Evolutionary conservation across 345 rosid species (phyloP).

Genomic region (Eucalyptus grandis): DNA sequence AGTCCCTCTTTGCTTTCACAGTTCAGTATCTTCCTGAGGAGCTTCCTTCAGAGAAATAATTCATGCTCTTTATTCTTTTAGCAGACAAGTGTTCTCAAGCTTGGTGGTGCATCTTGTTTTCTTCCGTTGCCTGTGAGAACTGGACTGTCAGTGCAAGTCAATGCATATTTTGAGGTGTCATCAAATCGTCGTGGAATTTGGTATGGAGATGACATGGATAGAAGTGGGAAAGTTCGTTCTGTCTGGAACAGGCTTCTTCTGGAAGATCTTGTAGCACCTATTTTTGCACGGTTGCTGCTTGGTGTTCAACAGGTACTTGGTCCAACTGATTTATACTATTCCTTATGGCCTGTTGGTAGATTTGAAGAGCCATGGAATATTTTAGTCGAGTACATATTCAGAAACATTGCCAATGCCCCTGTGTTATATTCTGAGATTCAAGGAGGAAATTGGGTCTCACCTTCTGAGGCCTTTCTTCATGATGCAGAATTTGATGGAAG

Average conservation of each 20-base stretch:
- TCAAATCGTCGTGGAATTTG: conserved; percentile 98
- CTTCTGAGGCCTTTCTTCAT: conserved; percentile 76
- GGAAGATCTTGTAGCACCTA: conserved; percentile 84
- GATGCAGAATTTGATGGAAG: conserved; percentile 61
- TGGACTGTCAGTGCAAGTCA: conserved; percentile 77
- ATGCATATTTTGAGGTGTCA: conserved; percentile 93
- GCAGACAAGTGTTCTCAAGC: conserved; percentile 55
- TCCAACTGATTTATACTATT: conserved; percentile 49
- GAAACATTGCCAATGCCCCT: conserved; percentile 38
- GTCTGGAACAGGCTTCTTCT: conserved; percentile 91
- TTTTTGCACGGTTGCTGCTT: conserved; percentile 49
- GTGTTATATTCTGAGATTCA: conserved; percentile 59
- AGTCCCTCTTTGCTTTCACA: background rate
- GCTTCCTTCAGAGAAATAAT: background rate
- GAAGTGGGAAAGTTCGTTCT: conserved; percentile 92
- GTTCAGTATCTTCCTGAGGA: background rate
- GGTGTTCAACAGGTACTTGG: conserved; percentile 57
- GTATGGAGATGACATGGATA: conserved; percentile 98
- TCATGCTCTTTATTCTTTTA: conserved; percentile 1
- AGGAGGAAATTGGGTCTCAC: conserved; percentile 80
- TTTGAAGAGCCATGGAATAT: conserved; percentile 96
- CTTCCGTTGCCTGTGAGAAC: conserved; percentile 94
- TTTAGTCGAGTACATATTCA: conserved; percentile 74
- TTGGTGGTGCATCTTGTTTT: conserved; percentile 88
- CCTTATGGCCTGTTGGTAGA: conserved; percentile 74